Evolutionary conservation across 192 early-diverging fungal genomes (phyloP), one percentile per base, ranked within the genome.

Genomic region (Chytriomyces sp.): DNA sequence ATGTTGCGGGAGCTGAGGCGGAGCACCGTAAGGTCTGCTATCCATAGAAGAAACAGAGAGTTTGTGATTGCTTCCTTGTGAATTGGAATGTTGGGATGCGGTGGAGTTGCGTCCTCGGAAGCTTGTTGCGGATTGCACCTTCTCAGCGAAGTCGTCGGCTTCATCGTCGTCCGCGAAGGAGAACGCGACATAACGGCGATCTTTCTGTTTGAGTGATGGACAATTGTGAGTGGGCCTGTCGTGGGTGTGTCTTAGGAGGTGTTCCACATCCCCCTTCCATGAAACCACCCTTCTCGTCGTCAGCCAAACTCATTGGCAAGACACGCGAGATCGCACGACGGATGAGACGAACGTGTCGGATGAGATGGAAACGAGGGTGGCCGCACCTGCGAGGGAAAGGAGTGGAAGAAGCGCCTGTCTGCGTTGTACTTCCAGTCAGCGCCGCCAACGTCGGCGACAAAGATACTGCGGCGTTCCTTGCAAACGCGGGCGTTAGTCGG

Each of bases 91-190:
- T 52, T 52, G 54, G 10, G 22, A 31, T 12, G 56, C 10, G 10
- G 56, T 12, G 10, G 61, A 40, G 30, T 34, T 49, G 41, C 36
- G 61, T 60, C 44, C 39, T 8, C n/a, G 25, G 33, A 49, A 65
- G 38, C 64, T 62, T 31, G 78, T 34, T 30, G 39, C 54, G 19
- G 39, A 39, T 3, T 5, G 10, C 17, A 56, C 32, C 19, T 39
- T 32, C 19, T 38, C 39, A 19, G 66, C 53, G 66, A 86, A 86
- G 3, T 75, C 64, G 25, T 31, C n/a, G 3, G 85, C 85, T 39
- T 86, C 85, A 55, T 40, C 66, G 56, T 82, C 85, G 52, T 86
- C 78, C 8, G 81, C 81, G 58, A 86, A 86, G 2, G 80, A 82
- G 30, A 86, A 66, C 4, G 83, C 85, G 30, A 75, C 72, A 60